These are phyloP conservation scores for Phytophthora palmivora DNA, from an alignment of 352 stramenopile species.

Conservation along the genomic window DNA sequence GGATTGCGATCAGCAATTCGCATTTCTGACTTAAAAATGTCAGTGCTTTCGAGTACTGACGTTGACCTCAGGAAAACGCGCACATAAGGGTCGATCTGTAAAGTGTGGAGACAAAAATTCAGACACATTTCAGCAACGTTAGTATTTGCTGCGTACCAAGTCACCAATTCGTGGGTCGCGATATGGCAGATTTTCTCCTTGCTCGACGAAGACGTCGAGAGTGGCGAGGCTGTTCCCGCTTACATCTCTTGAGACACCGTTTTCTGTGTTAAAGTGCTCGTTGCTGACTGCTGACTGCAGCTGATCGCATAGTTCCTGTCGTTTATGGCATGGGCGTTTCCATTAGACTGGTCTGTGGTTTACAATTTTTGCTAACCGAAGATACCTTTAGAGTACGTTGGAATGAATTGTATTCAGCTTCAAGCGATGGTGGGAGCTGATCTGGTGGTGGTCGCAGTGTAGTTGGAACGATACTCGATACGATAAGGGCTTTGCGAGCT, in stretches of 20 bases:
- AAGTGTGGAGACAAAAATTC: background rate
- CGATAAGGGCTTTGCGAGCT: constrained; percentile 3
- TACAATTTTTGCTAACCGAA: background rate
- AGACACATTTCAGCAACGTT: too few species aligned
- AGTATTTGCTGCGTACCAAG: constrained; percentile 50
- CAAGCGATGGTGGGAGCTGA: constrained; percentile 37
- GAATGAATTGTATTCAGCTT: constrained; percentile 39
- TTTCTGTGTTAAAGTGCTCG: constrained; percentile 42
- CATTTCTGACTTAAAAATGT: constrained; percentile 41
- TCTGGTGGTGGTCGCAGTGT: constrained; percentile 36
- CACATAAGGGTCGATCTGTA: constrained; percentile 66
- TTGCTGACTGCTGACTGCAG: constrained; percentile 24
- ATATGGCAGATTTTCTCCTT: constrained; percentile 58
- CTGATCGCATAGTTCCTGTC: constrained; percentile 31
- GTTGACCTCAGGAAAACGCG: constrained; percentile 45
- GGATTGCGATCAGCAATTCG: constrained; percentile 56
- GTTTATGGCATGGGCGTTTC: background rate
- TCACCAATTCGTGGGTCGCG: constrained; percentile 54
- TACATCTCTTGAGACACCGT: constrained; percentile 34
- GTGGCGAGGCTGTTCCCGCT: constrained; percentile 43
- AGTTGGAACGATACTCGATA: constrained; percentile 27
- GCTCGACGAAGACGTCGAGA: constrained; percentile 48
- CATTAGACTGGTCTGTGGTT: background rate
- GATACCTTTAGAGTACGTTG: constrained; percentile 42
- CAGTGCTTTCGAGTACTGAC: constrained; percentile 5